Base-by-base conservation (phyloP, 2,329 filamentous ascomycete species). In the Talaromyces amestolkiae region DNA sequence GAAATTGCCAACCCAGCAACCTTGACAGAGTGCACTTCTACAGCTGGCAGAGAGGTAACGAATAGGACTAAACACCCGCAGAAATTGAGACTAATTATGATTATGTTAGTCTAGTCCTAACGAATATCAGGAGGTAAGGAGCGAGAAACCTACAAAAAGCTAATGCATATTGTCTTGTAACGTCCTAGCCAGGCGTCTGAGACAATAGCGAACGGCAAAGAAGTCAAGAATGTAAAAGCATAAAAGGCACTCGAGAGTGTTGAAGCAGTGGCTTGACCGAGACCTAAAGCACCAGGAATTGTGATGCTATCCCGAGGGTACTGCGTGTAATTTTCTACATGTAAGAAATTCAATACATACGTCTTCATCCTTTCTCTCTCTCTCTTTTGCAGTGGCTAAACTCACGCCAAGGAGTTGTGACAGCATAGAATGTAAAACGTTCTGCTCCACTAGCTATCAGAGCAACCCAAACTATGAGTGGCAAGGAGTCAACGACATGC, bases 191-290 rank as follows among this genome's bases (percentile, higher is more conserved):
- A 75, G n/a, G 70, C 73, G 66, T 81, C 80, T 6, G 77, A 74
- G 7, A 81, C 1, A 45, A 78, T 68, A 4, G 78, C 77, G 41
- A 77, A 74, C 4, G 72, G 49, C 4, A 79, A 65, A 0, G 79
- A 77, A 2, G 73, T 71, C 1, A 78, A 67, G 66, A 81, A 84
- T 17, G 77, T 76, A 69, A 83, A 83, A 70, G 85, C 83, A 69
- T 83, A 83, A 71, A 88, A 87, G 67, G 84, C 85, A 54, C 84
- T 80, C 66, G 82, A 83, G 10, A 88, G 78, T 27, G 80, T 82
- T 3, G 85, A 85, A 4, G 85, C 85, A 24, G 81, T 81, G 62
- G 83, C 81, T 70, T 87, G 81, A 7, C 85, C 85, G 69, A 85
- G 75, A 2, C 83, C 84, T 11, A 88, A 75, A 49, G 84, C 86